A percentile compares a stretch with the other conserved stretches of the same genome.
Evolutionary conservation across 345 rosid genomes (phyloP).

Genomic region (Sisymbrium irio): DNA sequence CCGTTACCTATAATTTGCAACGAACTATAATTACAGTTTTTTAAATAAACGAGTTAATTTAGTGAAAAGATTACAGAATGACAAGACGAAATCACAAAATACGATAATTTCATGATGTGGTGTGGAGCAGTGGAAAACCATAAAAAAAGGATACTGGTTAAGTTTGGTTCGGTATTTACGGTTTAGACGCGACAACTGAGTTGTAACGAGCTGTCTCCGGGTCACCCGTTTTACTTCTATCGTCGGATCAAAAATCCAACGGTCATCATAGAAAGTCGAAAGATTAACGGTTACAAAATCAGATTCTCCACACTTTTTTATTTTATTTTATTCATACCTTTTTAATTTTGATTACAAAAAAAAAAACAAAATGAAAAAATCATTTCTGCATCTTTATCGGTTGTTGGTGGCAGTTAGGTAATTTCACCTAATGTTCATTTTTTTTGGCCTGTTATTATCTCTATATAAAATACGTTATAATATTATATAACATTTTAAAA

Average conservation of each 20-base stretch:
- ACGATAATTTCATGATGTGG: neutral
- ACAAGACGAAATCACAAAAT: too few relatives aligned
- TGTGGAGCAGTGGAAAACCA: neutral
- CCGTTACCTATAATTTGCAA: neutral
- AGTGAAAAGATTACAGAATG: neutral
- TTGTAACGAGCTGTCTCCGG: slow-evolving; percentile 25
- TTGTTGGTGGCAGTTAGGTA: slow-evolving; percentile 51
- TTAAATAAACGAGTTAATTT: too few relatives aligned
- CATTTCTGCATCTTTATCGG: slow-evolving; percentile 24
- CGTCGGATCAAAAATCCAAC: slow-evolving; percentile 23
- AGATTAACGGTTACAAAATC: slow-evolving; percentile 31
- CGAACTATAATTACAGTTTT: too few relatives aligned
- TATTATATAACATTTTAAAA: slow-evolving; percentile 2
- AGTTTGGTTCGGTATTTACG: slow-evolving; percentile 24
- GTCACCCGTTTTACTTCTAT: slow-evolving; percentile 15
- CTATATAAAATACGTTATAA: neutral
- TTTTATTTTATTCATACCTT: neutral
- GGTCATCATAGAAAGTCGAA: neutral
- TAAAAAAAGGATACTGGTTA: slow-evolving; percentile 1
- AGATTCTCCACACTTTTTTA: slow-evolving; percentile 11
- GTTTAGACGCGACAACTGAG: slow-evolving; percentile 7
- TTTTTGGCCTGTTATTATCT: neutral
- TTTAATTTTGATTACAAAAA: neutral
- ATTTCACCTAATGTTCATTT: slow-evolving; percentile 32
- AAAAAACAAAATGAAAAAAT: neutral